Conservation (phyloP, 2,329 filamentous ascomycete species). For the Trichoderma semiorbis region DNA sequence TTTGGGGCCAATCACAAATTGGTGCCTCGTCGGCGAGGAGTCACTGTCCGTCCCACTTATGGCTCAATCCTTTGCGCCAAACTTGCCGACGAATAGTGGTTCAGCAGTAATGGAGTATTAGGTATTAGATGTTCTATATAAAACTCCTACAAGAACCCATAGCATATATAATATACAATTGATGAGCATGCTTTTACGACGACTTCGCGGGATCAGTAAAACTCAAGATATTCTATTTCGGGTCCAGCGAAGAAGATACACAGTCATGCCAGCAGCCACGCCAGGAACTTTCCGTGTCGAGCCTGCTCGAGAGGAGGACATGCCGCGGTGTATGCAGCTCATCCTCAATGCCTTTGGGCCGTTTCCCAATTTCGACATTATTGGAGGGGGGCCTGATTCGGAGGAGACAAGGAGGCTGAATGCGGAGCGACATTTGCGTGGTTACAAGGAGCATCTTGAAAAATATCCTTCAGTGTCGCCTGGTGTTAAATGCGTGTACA, state of each 20-base stretch:
- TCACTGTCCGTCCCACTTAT: not conserved
- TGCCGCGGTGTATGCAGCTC: conserved; percentile 19
- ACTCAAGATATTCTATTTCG: not conserved
- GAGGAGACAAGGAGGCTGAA: not conserved
- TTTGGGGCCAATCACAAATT: not conserved
- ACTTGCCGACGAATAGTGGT: not conserved
- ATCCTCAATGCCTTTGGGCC: not conserved
- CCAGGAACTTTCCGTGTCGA: conserved; percentile 4
- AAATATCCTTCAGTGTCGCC: conserved; percentile 12
- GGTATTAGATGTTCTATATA: not conserved
- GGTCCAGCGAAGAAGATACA: not conserved
- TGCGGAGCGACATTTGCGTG: not conserved
- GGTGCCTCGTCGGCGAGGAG: not conserved
- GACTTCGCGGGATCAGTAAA: not conserved
- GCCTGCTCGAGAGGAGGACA: conserved; percentile 15
- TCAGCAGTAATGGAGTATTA: not conserved
- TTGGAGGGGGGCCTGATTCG: conserved; percentile 5
- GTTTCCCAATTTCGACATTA: conserved; percentile 1
- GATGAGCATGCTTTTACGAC: not conserved
- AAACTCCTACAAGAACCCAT: not conserved
- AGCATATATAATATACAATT: not conserved
- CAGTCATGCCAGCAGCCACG: not conserved
- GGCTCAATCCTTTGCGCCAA: not conserved
- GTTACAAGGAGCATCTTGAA: conserved; percentile 2
- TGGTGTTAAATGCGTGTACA: conserved; percentile 16